Evolutionary conservation across 495 filamentous ascomycete species (phyloP).

Genomic region (Bryoglossum gracile): DNA sequence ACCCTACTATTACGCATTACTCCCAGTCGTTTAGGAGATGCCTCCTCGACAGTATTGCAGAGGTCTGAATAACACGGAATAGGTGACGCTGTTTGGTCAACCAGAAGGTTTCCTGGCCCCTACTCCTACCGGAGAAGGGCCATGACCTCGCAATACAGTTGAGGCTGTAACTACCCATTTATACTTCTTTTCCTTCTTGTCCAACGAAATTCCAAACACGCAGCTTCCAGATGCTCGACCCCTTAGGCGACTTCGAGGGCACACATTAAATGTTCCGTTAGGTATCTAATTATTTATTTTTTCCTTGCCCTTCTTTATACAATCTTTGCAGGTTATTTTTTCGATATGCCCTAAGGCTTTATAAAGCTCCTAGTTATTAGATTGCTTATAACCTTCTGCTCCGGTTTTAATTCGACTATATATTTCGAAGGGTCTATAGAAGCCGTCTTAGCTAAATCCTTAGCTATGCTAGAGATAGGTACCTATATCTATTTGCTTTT

Average conservation of each 20-base stretch:
- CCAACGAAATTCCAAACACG: too few relatives aligned
- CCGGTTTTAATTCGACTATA: conserved; percentile 1
- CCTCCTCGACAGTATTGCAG: too few relatives aligned
- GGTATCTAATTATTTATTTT: neutral
- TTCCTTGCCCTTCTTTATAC: neutral
- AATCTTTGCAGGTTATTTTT: neutral
- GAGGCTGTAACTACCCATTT: too few relatives aligned
- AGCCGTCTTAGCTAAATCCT: conserved; percentile 4
- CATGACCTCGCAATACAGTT: too few relatives aligned
- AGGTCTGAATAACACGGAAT: too few relatives aligned
- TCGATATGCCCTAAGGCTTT: conserved; percentile 8
- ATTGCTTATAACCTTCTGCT: conserved; percentile 5
- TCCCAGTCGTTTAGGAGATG: too few relatives aligned
- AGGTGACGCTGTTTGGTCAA: too few relatives aligned
- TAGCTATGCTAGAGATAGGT: conserved; percentile 3
- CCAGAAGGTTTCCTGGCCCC: too few relatives aligned
- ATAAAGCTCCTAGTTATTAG: neutral
- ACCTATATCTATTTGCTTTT: conserved; percentile 6
- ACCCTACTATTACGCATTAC: too few relatives aligned
- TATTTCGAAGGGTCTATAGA: conserved; percentile 7
- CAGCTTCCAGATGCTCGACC: too few relatives aligned
- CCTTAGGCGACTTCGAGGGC: too few relatives aligned
- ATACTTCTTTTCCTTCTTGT: neutral
- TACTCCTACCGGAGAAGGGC: too few relatives aligned
- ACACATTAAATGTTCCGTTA: neutral